phyloP scores from a whole-genome alignment of 2,329 filamentous ascomycete genomes.

The Ascomycota sp. region DNA sequence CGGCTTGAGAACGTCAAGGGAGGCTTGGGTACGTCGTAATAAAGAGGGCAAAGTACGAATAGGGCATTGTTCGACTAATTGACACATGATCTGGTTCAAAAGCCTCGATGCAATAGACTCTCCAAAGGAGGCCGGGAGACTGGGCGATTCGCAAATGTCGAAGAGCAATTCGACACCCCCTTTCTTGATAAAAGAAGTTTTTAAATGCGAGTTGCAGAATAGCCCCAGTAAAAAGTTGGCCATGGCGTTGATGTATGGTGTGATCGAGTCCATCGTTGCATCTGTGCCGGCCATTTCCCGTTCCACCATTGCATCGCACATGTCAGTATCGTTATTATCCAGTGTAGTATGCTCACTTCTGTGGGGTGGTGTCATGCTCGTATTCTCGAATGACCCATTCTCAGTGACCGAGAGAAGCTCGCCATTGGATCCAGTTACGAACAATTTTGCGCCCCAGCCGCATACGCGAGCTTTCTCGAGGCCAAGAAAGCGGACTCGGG shows the following conservation, averaged over 20 bases:
- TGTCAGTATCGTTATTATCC: slow-evolving; percentile 37
- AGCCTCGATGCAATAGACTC: slow-evolving; percentile 47
- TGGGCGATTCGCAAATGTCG: slow-evolving; percentile 65
- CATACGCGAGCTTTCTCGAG: slow-evolving; percentile 45
- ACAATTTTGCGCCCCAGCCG: slow-evolving; percentile 63
- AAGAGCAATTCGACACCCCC: slow-evolving; percentile 71
- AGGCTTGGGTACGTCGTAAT: slow-evolving; percentile 49
- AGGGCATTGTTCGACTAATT: slow-evolving; percentile 62
- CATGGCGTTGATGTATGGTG: slow-evolving; percentile 55
- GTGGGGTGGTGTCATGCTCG: slow-evolving; percentile 11
- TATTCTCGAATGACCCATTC: slow-evolving; percentile 16
- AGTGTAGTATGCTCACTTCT: slow-evolving; percentile 17
- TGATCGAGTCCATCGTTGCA: slow-evolving; percentile 19
- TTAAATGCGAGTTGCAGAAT: slow-evolving; percentile 53
- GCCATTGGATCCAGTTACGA: slow-evolving; percentile 37
- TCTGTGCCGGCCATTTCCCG: slow-evolving; percentile 3
- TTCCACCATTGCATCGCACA: slow-evolving; percentile 29
- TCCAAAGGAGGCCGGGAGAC: slow-evolving; percentile 42
- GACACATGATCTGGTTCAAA: slow-evolving; percentile 53
- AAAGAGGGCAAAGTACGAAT: slow-evolving; percentile 67
- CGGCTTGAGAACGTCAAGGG: slow-evolving; percentile 46
- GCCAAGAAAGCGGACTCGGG: slow-evolving; percentile 57
- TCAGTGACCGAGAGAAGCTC: slow-evolving; percentile 32
- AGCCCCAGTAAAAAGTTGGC: slow-evolving; percentile 59
- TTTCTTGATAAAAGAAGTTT: slow-evolving; percentile 51